phyloP scores from a whole-genome alignment of 495 filamentous ascomycete species.

The Elasticomyces elasticus region DNA sequence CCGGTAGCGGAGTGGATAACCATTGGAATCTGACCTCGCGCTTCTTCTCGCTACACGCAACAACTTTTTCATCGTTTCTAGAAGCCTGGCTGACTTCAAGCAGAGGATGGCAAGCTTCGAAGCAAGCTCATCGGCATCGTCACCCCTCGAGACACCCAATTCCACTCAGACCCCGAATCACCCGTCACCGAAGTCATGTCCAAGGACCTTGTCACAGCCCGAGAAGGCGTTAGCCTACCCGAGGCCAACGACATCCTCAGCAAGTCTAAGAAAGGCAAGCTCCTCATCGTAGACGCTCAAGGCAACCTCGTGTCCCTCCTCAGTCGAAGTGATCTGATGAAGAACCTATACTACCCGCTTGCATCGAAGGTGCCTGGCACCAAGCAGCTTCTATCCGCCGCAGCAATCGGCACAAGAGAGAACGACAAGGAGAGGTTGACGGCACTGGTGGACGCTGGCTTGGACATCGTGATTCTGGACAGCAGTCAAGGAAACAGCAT shows the following conservation, averaged over 20 bases:
- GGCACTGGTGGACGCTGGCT: conserved; percentile 82
- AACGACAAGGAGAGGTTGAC: conserved; percentile 81
- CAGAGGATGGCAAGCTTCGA: conserved; percentile 84
- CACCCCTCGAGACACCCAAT: conserved; percentile 95
- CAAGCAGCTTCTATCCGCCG: conserved; percentile 94
- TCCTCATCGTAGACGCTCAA: conserved; percentile 82
- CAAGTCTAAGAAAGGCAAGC: conserved; percentile 96
- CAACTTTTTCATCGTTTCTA: conserved; percentile 7
- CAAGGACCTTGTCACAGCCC: conserved; percentile 85
- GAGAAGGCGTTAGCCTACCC: conserved; percentile 66
- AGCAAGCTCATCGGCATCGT: conserved; percentile 95
- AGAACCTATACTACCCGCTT: conserved; percentile 94
- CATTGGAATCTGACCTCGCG: conserved; percentile 31
- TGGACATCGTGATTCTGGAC: conserved; percentile 93
- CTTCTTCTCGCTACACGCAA: not conserved
- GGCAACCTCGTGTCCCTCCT: conserved; percentile 90
- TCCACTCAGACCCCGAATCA: conserved; percentile 58
- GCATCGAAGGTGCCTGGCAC: conserved; percentile 95
- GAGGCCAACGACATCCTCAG: conserved; percentile 91
- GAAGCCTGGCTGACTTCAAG: conserved; percentile 10
- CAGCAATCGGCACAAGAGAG: conserved; percentile 87
- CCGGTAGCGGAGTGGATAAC: conserved; percentile 16
- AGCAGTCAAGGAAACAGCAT: conserved; percentile 94
- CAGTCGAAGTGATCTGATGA: conserved; percentile 93
- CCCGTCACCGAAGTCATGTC: conserved; percentile 89